Base-by-base conservation (phyloP, 2,329 filamentous ascomycete genomes). In the Botryosphaeria dothidea region DNA sequence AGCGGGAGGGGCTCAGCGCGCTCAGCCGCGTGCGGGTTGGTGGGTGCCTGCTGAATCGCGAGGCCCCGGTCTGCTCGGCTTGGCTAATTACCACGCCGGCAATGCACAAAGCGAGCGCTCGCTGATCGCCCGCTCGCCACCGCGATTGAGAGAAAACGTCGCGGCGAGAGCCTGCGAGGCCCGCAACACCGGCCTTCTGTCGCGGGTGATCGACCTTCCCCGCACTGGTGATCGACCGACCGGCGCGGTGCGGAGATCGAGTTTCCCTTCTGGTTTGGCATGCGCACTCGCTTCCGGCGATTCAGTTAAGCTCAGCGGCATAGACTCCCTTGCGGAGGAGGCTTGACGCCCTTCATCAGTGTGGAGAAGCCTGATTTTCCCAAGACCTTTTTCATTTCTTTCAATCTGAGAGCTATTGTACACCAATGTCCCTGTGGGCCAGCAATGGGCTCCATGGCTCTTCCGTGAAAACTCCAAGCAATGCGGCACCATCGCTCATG, bases 1-100 rank as follows among this genome's bases (percentile, higher is more conserved):
- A 62, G 58, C 45, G 43, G 62, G 43, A 64, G 62, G 51, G 62
- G 62, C 62, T 64, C 60, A 62, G 60, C 60, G 38, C 56, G 46
- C 46, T 49, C 34, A 58, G 54, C 54, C 27, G 41, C 41, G 57
- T 38, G 45, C 58, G 43, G 43, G 58, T n/a, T n/a, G 13, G 58
- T 15, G 21, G 58, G 58, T 62, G 43, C 58, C 58, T 62, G 48
- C 36, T 64, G 62, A 64, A 58, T 64, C 62, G 62, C 52, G 34
- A 54, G 41, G 38, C 51, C 62, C 62, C 62, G 57, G 62, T 56
- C 38, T 46, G 49, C 36, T 46, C 45, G 62, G 51, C 62, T 64
- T 64, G 62, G 51, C 62, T 64, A 48, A 64, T 58, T 64, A 57
- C 48, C 46, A 41, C 60, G 46, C n/a, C 56, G 56, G 36, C 56